These are phyloP conservation scores for Metschnikowia lachancei DNA, from an alignment of 805 yeast species.

Conservation along the genomic window DNA sequence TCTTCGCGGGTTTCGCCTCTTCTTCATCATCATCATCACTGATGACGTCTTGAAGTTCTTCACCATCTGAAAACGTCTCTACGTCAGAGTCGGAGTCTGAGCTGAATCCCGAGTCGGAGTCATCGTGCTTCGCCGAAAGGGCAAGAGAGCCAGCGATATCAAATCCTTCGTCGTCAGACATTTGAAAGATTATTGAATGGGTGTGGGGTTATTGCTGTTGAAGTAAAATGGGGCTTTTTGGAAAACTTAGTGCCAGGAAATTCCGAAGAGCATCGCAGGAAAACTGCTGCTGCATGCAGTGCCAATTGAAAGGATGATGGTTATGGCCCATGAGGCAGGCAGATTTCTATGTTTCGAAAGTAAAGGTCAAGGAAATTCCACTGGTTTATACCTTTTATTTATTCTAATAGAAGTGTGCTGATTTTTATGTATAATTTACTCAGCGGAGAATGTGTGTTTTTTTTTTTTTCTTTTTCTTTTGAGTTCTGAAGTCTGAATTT, in stretches of 20 bases:
- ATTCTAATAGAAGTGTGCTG: too few relatives aligned
- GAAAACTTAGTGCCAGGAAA: slow-evolving; percentile 1
- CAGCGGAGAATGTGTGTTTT: too few relatives aligned
- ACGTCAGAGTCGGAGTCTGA: slow-evolving; percentile 14
- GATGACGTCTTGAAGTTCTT: slow-evolving; percentile 42
- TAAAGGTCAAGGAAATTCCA: too few relatives aligned
- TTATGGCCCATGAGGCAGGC: not conserved
- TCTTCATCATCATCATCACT: slow-evolving; percentile 43
- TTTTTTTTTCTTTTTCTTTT: too few relatives aligned
- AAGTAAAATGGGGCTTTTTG: not conserved
- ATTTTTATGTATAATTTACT: too few relatives aligned
- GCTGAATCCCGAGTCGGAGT: slow-evolving; percentile 23
- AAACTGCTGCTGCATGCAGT: slow-evolving; percentile 7
- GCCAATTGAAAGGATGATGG: not conserved
- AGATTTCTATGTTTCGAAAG: too few relatives aligned
- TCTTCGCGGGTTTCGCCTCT: slow-evolving; percentile 27
- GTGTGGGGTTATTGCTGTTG: too few relatives aligned
- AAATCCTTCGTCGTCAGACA: slow-evolving; percentile 45
- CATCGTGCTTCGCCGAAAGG: slow-evolving; percentile 38
- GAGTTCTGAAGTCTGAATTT: too few relatives aligned
- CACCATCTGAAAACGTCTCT: slow-evolving; percentile 19
- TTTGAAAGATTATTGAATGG: slow-evolving; percentile 1
- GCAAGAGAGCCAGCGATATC: slow-evolving; percentile 67
- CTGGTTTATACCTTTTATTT: too few relatives aligned
- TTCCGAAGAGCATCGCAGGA: slow-evolving; percentile 23